phyloP scores from a whole-genome alignment of 345 rosid genomes.

The Eucalyptus sp. region DNA sequence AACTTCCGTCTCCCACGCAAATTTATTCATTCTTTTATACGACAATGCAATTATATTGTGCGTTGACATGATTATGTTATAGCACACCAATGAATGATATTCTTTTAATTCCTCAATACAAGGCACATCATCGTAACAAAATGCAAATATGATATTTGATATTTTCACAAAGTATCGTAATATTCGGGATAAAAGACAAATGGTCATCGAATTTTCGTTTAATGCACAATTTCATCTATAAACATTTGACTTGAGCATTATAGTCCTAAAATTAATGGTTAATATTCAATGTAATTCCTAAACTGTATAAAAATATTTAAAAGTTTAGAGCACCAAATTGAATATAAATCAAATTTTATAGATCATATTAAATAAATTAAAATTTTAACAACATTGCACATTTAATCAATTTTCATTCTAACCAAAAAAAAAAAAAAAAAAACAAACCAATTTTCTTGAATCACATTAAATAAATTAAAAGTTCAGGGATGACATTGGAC shows the following conservation, averaged over 20 bases:
- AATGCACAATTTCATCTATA: not conserved
- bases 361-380: not conserved
- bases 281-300: not conserved
- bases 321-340: not conserved
- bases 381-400: not conserved
- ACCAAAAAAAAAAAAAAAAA: too few species aligned
- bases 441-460: not conserved
- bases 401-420: not conserved
- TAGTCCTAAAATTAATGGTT: not conserved
- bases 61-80: not conserved
- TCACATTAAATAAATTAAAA: not conserved
- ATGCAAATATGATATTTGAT: not conserved
- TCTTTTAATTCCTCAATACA: not conserved
- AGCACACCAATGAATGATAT: not conserved
- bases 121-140: not conserved
- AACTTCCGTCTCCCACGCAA: not conserved
- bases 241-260: not conserved
- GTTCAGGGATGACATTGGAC: rapidly evolving
- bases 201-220: not conserved
- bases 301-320: not conserved
- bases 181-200: not conserved
- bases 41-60: not conserved
- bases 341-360: not conserved
- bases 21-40: not conserved
- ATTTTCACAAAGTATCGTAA: not conserved